Evolutionary conservation across 495 filamentous ascomycete species (phyloP), one percentile per base, ranked within the genome.

Genomic region (Venustampulla echinocandica): DNA sequence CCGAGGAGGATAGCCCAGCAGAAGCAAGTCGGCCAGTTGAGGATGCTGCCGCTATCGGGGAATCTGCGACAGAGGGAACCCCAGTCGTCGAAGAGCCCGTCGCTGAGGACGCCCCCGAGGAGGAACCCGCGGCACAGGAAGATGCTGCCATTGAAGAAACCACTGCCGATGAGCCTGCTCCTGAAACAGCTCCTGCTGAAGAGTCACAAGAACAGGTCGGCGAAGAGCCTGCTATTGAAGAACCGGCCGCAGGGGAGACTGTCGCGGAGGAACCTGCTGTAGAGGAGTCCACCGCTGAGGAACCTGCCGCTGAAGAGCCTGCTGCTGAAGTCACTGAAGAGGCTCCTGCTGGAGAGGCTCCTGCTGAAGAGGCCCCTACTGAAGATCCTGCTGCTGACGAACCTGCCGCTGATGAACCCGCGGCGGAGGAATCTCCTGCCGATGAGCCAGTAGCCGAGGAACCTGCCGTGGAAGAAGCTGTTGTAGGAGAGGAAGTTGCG

Each of bases 181-280:
- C 28, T 45, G 45, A 42, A 10, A 18, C 40, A 13, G 20, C 20
- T 4, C 11, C 44, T 21, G 42, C 21, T 11, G 30, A 42, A 24
- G 37, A 40, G 23, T 10, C 22, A 15, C 15, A 44, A 9, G 40
- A 39, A 2, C 34, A 35, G 23, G 42, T 21, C 13, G 25, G 4
- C 10, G 52, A 47, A 27, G 21, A 41, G 32, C 30, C 28, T 18
- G 21, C n/a, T 14, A 45, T 45, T 1, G 18, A 49, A 9, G 42
- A 41, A 3, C 36, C 44, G 25, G 43, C 32, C 9, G 19, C 7
- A 4, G 52, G 46, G 24, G 19, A 37, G 23, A 27, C 28, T 24
- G 15, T n/a, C n/a, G n/a, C 13, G 27, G 51, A 47, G 14, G 52
- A 50, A 36, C 18, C 28, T 20, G 24, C 24, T 11, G 45, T 42